Base-by-base conservation (phyloP, 345 rosid species). In the Rubroshorea leprosula region DNA sequence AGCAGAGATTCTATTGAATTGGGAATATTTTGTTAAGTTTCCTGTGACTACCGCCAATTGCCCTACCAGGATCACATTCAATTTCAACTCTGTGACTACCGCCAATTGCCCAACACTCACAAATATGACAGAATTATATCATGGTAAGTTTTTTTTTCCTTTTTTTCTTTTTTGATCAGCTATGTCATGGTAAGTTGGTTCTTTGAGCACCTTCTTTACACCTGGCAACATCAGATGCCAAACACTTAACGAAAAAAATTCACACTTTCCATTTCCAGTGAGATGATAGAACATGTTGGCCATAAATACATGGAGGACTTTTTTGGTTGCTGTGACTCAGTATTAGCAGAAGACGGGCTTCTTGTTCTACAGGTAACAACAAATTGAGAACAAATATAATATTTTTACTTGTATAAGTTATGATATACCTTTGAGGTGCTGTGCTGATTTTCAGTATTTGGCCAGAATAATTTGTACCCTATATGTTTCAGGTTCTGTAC, bases 221-320 rank as follows among this genome's bases (percentile, higher is more conserved):
- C 31, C 31, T 8, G 8, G 31, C n/a, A 27, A 27, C 4, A 27
- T 4, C 31, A 27, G 31, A 27, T 27, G 31, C n/a, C n/a, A n/a
- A n/a, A n/a, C n/a, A n/a, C n/a, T n/a, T n/a, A n/a, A n/a, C n/a
- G n/a, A n/a, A n/a, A n/a, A n/a, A n/a, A n/a, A n/a, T n/a, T n/a
- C n/a, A n/a, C n/a, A n/a, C n/a, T n/a, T n/a, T n/a, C n/a, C 39
- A 16, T 58, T 31, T 67, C 43, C 80, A 89, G 98, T 11, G 98
- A 29, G 35, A 87, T 90, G 95, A 53, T 90, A 43, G 95, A 87
- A 78, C 81, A 81, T 5, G 93, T 90, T 26, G 97, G 97, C 3
- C 97, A 90, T n/a, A 93, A 90, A 67, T 90, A 65, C 64, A 83
- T 90, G 89, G 95, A 84, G 55, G 84, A 74, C 31, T 90, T 79